Percentiles rank a stretch among this genome's conserved stretches.
Evolutionary conservation across 1,139 yeast genomes (phyloP).

Genomic region (Geotrichum klebahnii): DNA sequence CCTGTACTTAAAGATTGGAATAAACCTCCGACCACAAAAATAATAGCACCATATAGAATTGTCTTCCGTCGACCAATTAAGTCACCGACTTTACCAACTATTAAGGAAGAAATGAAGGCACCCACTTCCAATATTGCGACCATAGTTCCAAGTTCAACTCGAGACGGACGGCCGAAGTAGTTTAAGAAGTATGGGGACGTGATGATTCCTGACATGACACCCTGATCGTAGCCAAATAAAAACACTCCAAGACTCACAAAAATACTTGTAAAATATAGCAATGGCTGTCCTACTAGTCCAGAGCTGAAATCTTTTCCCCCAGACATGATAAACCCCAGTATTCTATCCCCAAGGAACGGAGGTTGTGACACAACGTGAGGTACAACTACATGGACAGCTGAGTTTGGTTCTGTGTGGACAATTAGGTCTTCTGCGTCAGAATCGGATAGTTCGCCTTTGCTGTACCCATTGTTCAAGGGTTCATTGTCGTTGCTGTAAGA

Average conservation of each 20-base stretch:
- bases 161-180: constrained; percentile 45
- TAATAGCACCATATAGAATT: constrained; percentile 52
- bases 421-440: constrained; percentile 20
- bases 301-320: constrained; percentile 35
- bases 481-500: background rate
- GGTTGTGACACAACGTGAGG: constrained; percentile 27
- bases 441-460: constrained; percentile 2
- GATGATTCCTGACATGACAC: constrained; percentile 67
- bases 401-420: background rate
- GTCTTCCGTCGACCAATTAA: constrained; percentile 60
- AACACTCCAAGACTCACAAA: constrained; percentile 62
- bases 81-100: constrained; percentile 58
- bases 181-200: constrained; percentile 52
- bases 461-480: constrained; percentile 1
- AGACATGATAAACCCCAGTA: constrained; percentile 31
- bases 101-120: constrained; percentile 63
- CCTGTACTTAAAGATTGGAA: constrained; percentile 54
- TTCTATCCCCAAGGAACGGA: constrained; percentile 29
- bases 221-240: constrained; percentile 71
- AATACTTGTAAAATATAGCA: constrained; percentile 55
- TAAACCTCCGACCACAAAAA: constrained; percentile 60
- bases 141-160: constrained; percentile 50
- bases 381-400: constrained; percentile 8
- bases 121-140: constrained; percentile 70
- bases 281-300: constrained; percentile 38